phyloP scores from a whole-genome alignment of 2,329 filamentous ascomycete species.

The Pseudogymnoascus sp. region DNA sequence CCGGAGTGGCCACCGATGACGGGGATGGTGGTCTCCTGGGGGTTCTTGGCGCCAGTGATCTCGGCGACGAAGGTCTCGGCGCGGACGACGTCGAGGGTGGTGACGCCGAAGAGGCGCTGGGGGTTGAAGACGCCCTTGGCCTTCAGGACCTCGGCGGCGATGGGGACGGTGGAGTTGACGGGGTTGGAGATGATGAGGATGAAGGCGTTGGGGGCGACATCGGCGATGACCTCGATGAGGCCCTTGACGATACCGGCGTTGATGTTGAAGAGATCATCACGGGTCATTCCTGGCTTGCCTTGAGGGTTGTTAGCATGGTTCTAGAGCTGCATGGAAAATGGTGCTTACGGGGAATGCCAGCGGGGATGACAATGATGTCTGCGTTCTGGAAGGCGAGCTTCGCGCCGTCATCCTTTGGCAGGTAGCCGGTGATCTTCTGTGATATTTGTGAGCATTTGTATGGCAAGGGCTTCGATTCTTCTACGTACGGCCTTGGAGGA shows the following conservation, averaged over 20 bases:
- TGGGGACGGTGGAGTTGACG: constrained; percentile 97
- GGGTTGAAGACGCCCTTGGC: constrained; percentile 87
- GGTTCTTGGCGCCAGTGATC: constrained; percentile 74
- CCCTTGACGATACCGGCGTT: constrained; percentile 97
- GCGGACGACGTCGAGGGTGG: constrained; percentile 95
- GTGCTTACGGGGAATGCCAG: constrained; percentile 87
- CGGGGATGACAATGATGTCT: constrained; percentile 94
- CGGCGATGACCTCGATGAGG: constrained; percentile 79
- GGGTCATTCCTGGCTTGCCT: constrained; percentile 99
- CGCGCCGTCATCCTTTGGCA: constrained; percentile 78
- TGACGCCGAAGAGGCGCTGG: constrained; percentile 95
- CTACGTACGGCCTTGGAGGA: constrained; percentile 63
- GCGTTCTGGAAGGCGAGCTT: constrained; percentile 86
- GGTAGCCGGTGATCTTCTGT: constrained; percentile 80
- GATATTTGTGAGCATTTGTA: constrained; percentile 28
- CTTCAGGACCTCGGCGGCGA: constrained; percentile 96
- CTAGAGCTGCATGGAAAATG: constrained; percentile 12
- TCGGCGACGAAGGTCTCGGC: constrained; percentile 93
- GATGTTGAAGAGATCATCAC: constrained; percentile 99
- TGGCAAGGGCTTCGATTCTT: constrained; percentile 9
- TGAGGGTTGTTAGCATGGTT: constrained; percentile 20
- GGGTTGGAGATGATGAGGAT: constrained; percentile 98
- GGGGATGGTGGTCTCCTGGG: constrained; percentile 76
- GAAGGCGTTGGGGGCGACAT: constrained; percentile 86
- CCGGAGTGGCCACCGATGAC: constrained; percentile 97